Base-by-base conservation (phyloP, 768 basidiomycete species). In the Hysterangium stoloniferum region DNA sequence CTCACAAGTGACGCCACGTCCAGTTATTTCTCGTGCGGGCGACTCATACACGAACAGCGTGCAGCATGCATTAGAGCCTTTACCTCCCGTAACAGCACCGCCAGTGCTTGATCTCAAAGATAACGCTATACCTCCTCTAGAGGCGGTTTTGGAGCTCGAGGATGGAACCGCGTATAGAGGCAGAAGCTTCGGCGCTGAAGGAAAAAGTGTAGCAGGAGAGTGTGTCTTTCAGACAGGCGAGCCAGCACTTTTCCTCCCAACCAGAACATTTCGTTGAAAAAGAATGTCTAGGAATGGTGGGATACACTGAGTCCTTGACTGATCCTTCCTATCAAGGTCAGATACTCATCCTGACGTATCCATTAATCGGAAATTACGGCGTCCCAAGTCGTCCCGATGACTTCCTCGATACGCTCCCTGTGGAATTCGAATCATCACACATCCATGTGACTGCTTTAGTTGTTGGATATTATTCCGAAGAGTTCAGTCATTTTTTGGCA, bases 151-250 rank as follows among this genome's bases (percentile, higher is more conserved):
- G 52, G 92, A 98, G 68, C 75, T 99, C 54, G 77, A 77, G 42
- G 95, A 98, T 68, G 95, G 94, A 3, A 79, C 89, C 48, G 84
- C 86, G 1, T 89, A 81, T 61, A 74, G 85, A 51, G 96, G 96
- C 31, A 82, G 87, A 64, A 91, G 86, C 62, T 98, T 99, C 62
- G 96, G 96, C 61, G 92, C 91, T 4, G 78, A 90, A 59, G 79
- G 77, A 40, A 94, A 91, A 69, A 93, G 89, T 62, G 76, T 95
- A 28, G 78, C 95, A 15, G 96, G 96, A 59, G 96, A 99, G 78
- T 98, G 96, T 67, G 96, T 99, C 62, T 99, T 99, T 71, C 95
- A 97, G 73, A 99, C 96, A 34, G 96, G 96, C 94, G 62, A 65
- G 84, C 58, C 20, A 34, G 53, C 36, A 42, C 55, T 50, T 41